Conservation (phyloP, 345 rosid species). For the Euphorbia peplus region DNA sequence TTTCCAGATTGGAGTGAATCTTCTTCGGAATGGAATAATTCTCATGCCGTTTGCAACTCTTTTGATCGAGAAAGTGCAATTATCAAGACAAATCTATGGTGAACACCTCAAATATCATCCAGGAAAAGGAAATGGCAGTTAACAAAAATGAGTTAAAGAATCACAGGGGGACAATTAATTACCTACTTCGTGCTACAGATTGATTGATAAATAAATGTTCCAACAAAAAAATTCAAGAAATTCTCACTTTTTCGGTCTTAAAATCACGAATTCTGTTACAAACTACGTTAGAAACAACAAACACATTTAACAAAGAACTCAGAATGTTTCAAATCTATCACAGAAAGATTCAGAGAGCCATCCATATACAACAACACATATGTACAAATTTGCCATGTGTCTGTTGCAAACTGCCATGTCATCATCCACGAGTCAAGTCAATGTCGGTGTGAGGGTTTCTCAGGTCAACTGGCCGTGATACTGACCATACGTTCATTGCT, state of each 20-base stretch:
- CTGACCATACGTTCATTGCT: conserved; percentile 56
- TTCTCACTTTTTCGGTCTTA: conserved; percentile 10
- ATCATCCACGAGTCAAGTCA: conserved; percentile 89
- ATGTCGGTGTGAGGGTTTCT: conserved; percentile 78
- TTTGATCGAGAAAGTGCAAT: too few relatives aligned
- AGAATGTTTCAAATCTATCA: conserved; percentile 20
- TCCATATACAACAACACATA: conserved; percentile 59
- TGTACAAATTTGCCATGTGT: conserved; percentile 63
- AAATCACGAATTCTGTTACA: conserved; percentile 25
- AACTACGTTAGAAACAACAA: conserved; percentile 41
- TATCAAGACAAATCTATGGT: too few relatives aligned
- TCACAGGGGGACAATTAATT: background rate
- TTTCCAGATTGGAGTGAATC: too few relatives aligned
- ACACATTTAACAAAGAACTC: conserved; percentile 17
- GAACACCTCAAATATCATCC: too few relatives aligned
- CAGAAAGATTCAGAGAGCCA: conserved; percentile 22
- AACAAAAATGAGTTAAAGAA: conserved; percentile 8
- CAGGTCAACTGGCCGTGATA: conserved; percentile 56
- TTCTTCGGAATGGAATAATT: too few relatives aligned
- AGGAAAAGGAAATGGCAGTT: background rate
- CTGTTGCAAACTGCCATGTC: conserved; percentile 66
- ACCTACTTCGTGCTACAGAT: conserved; percentile 15
- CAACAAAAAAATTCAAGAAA: conserved; percentile 4
- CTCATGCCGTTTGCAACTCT: too few relatives aligned
- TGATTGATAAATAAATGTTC: background rate